Evolutionary conservation across 345 rosid genomes (phyloP), one percentile per base, ranked within the genome.

Genomic region (Orychophragmus violaceus): DNA sequence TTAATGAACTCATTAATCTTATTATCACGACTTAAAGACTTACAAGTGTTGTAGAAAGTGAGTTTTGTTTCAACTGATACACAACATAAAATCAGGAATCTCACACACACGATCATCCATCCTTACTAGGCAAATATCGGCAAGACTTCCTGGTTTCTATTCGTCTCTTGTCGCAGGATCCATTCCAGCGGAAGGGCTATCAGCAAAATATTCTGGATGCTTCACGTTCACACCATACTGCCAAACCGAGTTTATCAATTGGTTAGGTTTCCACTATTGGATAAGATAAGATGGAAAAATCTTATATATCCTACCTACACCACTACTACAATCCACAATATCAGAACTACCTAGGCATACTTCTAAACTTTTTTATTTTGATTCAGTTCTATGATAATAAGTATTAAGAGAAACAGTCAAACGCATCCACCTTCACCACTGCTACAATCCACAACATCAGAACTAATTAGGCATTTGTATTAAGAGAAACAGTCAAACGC

Each of bases 211-310:
- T 77, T 93, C 97, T 29, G 89, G 97, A 62, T 87, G 96, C 84
- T 88, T 93, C 82, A 93, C 89, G 19, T 88, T 86, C 62, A 90
- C 97, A 3, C 96, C 96, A 46, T 82, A 76, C 98, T 90, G 94
- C 55, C 21, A 69, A 66, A 44, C 62, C 52, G 50, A 13, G 70
- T 18, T 32, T 64, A 22, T 18, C 46, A 51, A 59, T 55, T 32
- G 59, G n/a, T 54, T 42, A 72, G 66, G 54, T 37, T 48, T 48
- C 33, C 44, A 19, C 41, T 23, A 46, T 14, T 32, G 36, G 9
- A 49, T 29, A n/a, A 28, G 54, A 57, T 59, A 21, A 49, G 37
- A 72, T 11, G 6, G 11, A 6, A 37, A 5, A 45, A 28, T 7
- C 3, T 39, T 16, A 35, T 35, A 6, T 48, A 39, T 64, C 39